A percentile compares a stretch with the other conserved stretches of the same genome.
phyloP scores from a whole-genome alignment of 2,329 filamentous ascomycete genomes.

The Colletotrichum aenigma region DNA sequence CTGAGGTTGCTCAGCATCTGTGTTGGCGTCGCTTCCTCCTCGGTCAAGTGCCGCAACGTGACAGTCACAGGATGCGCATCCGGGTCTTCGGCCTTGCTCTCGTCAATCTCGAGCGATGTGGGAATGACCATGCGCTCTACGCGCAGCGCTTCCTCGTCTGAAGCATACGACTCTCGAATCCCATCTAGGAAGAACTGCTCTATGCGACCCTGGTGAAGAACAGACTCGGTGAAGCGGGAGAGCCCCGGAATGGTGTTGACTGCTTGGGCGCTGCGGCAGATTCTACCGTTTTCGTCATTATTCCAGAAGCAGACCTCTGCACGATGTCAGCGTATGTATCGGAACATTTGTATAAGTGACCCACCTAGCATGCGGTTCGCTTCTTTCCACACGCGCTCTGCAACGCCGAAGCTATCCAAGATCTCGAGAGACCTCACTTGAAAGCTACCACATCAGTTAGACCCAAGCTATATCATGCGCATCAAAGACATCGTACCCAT shows the following conservation, averaged over 20 bases:
- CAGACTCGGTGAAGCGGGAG: conserved; percentile 67
- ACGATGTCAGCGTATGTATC: not conserved
- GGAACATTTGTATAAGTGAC: conserved; percentile 2
- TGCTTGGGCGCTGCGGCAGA: conserved; percentile 64
- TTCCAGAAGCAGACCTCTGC: conserved; percentile 54
- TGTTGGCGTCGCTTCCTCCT: conserved; percentile 59
- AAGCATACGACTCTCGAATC: conserved; percentile 56
- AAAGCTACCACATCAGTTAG: not conserved
- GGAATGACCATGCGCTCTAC: conserved; percentile 68
- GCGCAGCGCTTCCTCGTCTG: conserved; percentile 35
- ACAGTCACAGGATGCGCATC: conserved; percentile 66
- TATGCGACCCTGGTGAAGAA: conserved; percentile 74
- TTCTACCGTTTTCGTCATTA: conserved; percentile 59
- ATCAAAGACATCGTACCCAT: conserved; percentile 57
- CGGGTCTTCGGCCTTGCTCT: conserved; percentile 49
- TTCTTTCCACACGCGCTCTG: conserved; percentile 67
- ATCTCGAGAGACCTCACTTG: conserved; percentile 58
- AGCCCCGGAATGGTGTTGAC: conserved; percentile 66
- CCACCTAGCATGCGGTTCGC: conserved; percentile 70
- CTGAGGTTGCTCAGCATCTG: conserved; percentile 31
- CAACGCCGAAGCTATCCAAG: conserved; percentile 73
- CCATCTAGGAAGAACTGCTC: conserved; percentile 70
- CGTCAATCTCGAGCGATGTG: conserved; percentile 58
- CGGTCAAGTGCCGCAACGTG: conserved; percentile 59
- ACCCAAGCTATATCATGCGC: not conserved